A percentile compares a stretch with the other conserved stretches of the same genome.
Conservation (phyloP, 2,329 filamentous ascomycete species). For the Ceratocystis albifundus region DNA sequence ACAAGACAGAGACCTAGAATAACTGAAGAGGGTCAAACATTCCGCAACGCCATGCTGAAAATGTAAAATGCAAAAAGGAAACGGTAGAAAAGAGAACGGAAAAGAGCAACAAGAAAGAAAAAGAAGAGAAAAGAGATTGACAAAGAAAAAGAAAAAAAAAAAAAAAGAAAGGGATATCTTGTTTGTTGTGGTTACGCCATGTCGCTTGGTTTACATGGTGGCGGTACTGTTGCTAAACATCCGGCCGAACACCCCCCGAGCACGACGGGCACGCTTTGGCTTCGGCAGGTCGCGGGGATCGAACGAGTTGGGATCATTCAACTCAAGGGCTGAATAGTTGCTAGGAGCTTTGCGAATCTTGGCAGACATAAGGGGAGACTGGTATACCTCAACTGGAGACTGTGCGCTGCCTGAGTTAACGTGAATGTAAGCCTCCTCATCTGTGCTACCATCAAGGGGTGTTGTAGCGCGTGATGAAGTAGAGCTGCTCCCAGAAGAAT, state of each 20-base stretch:
- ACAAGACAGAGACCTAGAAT: not conserved
- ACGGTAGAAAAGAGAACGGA: not conserved
- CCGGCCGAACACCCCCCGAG: constrained; percentile 42
- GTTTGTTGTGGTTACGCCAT: not conserved
- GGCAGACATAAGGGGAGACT: constrained; percentile 30
- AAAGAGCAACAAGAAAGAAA: no score
- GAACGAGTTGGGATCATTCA: constrained; percentile 36
- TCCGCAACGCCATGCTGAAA: constrained; percentile 9
- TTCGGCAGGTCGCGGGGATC: constrained; percentile 41
- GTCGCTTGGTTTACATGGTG: constrained; percentile 29
- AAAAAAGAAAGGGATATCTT: constrained; percentile 1
- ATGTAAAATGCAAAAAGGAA: constrained; percentile 7
- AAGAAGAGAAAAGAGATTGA: not conserved
- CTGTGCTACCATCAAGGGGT: constrained; percentile 37
- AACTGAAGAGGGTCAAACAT: not conserved
- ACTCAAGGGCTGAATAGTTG: constrained; percentile 42
- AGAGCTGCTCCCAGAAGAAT: constrained; percentile 38
- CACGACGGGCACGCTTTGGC: constrained; percentile 39
- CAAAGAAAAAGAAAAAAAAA: constrained; percentile 1
- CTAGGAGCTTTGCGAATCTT: constrained; percentile 26
- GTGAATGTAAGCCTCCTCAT: constrained; percentile 31
- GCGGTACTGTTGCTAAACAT: constrained; percentile 39
- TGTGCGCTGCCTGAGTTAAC: constrained; percentile 36
- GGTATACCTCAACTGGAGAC: constrained; percentile 39
- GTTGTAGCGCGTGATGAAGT: constrained; percentile 42